A percentile compares a stretch with the other conserved stretches of the same genome.
Evolutionary conservation across 2,329 filamentous ascomycete genomes (phyloP).

Genomic region (Neurospora sp.): DNA sequence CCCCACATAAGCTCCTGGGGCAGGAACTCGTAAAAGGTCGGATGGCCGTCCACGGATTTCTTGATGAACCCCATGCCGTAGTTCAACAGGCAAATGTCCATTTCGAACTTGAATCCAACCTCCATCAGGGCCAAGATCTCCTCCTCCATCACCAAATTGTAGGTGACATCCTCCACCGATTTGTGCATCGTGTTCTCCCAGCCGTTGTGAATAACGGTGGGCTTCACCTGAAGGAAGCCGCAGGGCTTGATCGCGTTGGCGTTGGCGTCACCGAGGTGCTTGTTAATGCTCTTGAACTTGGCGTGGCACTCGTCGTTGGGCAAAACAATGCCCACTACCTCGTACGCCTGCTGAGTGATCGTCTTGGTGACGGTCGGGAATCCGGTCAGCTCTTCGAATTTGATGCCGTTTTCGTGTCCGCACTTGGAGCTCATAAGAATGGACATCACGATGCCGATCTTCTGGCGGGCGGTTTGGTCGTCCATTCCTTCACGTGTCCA

Average conservation of each 20-base stretch:
- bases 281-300: conserved; percentile 34
- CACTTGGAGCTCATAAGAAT: conserved; percentile 24
- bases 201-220: conserved; percentile 36
- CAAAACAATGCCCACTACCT: conserved; percentile 44
- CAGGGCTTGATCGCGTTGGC: conserved; percentile 27
- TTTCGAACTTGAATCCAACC: conserved; percentile 50
- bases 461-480: conserved; percentile 29
- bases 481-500: conserved; percentile 24
- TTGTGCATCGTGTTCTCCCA: conserved; percentile 30
- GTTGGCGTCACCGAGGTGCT: conserved; percentile 8
- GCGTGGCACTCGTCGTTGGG: conserved; percentile 31
- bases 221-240: conserved; percentile 35
- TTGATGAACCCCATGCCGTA: conserved; percentile 57
- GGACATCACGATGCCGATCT: conserved; percentile 35
- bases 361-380: conserved; percentile 28
- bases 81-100: conserved; percentile 41
- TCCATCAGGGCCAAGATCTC: conserved; percentile 35
- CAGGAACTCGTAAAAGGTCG: conserved; percentile 54
- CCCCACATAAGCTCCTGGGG: conserved; percentile 59
- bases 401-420: conserved; percentile 19
- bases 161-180: conserved; percentile 31
- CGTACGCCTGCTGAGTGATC: conserved; percentile 46
- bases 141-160: conserved; percentile 41
- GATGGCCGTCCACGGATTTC: conserved; percentile 41
- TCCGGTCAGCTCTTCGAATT: conserved; percentile 12